phyloP scores from a whole-genome alignment of 306 rosid species.

The Fagus sylvatica region DNA sequence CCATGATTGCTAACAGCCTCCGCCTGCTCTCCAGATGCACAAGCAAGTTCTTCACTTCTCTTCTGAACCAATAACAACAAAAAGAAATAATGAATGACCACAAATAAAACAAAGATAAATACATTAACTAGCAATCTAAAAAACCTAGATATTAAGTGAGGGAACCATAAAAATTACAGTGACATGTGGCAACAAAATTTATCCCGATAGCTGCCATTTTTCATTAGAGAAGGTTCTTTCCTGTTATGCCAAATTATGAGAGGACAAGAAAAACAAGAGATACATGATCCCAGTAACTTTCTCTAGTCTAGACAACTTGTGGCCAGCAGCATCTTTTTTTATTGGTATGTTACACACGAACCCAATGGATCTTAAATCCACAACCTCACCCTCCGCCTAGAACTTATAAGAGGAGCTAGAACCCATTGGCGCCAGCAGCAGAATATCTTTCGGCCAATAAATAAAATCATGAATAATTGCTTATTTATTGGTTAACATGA shows the following conservation, averaged over 20 bases:
- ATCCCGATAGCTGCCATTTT: not conserved
- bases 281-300: not conserved
- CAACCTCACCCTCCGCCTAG: no score
- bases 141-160: not conserved
- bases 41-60: constrained; percentile 65
- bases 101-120: constrained; percentile 17
- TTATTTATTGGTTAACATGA: not conserved
- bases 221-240: not conserved
- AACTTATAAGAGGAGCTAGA: no score
- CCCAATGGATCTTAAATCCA: no score
- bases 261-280: not conserved
- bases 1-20: constrained; percentile 55
- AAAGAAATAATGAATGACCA: constrained; percentile 24
- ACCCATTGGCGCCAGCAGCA: not conserved
- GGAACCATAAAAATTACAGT: not conserved
- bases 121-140: constrained; percentile 25
- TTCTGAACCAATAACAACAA: constrained; percentile 54
- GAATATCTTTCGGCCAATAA: not conserved
- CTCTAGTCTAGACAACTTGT: not conserved
- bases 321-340: not conserved
- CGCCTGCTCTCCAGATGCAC: constrained; percentile 65
- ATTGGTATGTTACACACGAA: no score
- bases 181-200: not conserved
- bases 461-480: no score
- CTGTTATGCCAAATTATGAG: not conserved